Base-by-base conservation (phyloP, 768 basidiomycete genomes). In the Dioszegia hungarica region DNA sequence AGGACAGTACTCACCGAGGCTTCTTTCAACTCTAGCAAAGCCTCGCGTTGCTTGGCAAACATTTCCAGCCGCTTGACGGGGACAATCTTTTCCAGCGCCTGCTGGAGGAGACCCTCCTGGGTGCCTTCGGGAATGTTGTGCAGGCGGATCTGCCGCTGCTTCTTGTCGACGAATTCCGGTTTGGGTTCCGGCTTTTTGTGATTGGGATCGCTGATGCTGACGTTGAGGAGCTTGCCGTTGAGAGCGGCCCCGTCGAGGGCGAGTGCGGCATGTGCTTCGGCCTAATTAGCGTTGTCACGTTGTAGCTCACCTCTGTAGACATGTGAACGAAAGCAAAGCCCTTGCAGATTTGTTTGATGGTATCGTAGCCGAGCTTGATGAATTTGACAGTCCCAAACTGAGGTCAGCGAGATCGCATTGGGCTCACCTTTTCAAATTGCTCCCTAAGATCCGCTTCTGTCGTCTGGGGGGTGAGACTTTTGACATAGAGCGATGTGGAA, bases 281-380 rank as follows among this genome's bases (percentile, higher is more conserved):
- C 59, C 64, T 68, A 39, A 15, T 50, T 4, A 43, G 49, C 52
- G 28, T 15, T 53, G 44, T 15, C 25, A n/a, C 5, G 15, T 12
- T 11, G 27, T 10, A 25, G 67, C 81, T 43, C 58, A 90, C 93
- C 79, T 88, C 86, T 19, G 84, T 80, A 58, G 88, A 86, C 68
- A 89, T 98, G 70, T 97, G 92, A 29, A 98, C 80, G 67, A 98
- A 98, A 0, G 89, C 93, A 69, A 89, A 93, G 0, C 95, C 93
- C 72, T 85, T 91, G 28, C 81, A 81, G 79, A 0, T 85, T 86
- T 40, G 83, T 81, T 31, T 86, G 82, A 38, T 49, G 1, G 57
- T 29, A 57, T 91, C 89, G 49, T 82, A 77, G 1, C 84, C 84
- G 71, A 97, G 80, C 54, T 91, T 84, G 37, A 97, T 81, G 20